Evolutionary conservation across 1,284 basidiomycete genomes (phyloP).

Genomic region (Boletellus deceptivus): DNA sequence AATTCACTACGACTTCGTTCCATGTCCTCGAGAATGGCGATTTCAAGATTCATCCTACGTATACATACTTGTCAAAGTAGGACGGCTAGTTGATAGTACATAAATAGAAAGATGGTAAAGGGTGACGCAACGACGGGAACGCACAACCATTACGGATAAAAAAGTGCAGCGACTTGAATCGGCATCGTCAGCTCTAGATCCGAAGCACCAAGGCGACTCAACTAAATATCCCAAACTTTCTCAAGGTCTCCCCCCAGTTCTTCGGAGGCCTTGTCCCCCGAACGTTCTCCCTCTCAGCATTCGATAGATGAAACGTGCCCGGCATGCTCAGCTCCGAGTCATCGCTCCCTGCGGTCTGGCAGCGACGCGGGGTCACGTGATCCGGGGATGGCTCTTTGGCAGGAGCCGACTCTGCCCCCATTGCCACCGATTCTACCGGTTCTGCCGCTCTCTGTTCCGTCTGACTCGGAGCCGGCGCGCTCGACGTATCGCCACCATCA

Average conservation of each 20-base stretch:
- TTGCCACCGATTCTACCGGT: conserved; percentile 2
- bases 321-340: conserved; percentile 45
- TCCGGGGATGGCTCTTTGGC: background rate
- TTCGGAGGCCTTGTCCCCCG: conserved; percentile 2
- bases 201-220: conserved; percentile 1
- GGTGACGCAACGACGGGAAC: too few relatives aligned
- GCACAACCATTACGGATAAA: background rate
- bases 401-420: background rate
- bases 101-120: too few relatives aligned
- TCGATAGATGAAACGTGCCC: conserved; percentile 43
- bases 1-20: too few relatives aligned
- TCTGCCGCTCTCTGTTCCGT: background rate
- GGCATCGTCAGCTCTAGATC: too few relatives aligned
- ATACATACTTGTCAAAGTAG: too few relatives aligned
- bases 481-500: background rate
- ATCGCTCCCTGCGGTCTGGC: conserved; percentile 25
- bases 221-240: conserved; percentile 27
- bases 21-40: too few relatives aligned
- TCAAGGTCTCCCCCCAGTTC: conserved; percentile 22
- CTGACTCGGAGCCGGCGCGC: background rate
- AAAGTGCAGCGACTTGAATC: too few relatives aligned
- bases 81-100: too few relatives aligned
- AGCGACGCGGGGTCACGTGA: conserved; percentile 12
- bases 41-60: too few relatives aligned
- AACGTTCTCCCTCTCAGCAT: conserved; percentile 7